Conservation (phyloP, 352 stramenopile species). For the Globisporangium nagaii region DNA sequence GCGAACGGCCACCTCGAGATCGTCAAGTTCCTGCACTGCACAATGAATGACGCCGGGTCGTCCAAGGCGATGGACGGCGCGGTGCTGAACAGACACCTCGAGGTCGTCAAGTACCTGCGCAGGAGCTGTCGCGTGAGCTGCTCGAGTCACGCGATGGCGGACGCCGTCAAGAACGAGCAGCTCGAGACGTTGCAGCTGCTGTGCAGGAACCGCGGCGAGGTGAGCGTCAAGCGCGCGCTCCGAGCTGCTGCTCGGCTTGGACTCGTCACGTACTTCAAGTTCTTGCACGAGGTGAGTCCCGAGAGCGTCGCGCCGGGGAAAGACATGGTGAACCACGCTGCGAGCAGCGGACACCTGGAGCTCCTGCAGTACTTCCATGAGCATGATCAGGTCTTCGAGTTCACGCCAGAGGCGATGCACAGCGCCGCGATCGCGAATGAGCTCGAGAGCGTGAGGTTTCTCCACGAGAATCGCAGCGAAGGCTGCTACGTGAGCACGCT, state of each 20-base stretch:
- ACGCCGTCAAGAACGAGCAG: not conserved
- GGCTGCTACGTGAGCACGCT: constrained; percentile 3
- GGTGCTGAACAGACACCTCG: no score
- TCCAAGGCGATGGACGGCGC: no score
- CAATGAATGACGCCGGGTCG: no score
- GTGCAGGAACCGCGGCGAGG: not conserved
- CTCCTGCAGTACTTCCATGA: no score
- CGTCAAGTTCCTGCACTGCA: no score
- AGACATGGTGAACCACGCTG: no score
- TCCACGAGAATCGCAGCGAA: not conserved
- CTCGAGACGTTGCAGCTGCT: not conserved
- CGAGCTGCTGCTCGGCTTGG: not conserved
- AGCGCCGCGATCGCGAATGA: not conserved
- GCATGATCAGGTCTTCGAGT: no score
- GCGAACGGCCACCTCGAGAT: no score
- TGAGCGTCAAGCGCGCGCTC: not conserved
- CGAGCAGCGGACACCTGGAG: no score
- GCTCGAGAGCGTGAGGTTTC: constrained; percentile 2
- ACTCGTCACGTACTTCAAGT: not conserved
- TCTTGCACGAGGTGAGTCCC: not conserved
- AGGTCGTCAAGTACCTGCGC: no score
- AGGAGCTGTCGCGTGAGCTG: no score
- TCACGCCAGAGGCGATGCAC: constrained; percentile 3
- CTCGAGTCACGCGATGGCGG: not conserved
- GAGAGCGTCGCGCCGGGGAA: not conserved